Conservation (phyloP, 441 rosid genomes). For the Pelargonium australe region DNA sequence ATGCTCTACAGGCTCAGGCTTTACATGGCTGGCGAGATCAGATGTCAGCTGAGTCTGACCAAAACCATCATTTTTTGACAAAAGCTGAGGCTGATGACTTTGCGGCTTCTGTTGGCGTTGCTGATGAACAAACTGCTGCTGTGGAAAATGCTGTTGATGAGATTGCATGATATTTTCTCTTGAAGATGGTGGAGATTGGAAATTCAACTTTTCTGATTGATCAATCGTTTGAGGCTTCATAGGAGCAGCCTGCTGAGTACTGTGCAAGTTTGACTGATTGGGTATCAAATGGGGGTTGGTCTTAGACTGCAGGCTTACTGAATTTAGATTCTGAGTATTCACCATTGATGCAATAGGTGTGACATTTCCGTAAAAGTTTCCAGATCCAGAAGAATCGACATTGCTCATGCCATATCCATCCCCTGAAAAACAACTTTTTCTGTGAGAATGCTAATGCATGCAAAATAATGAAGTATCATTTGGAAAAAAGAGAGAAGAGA, state of each 20-base stretch:
- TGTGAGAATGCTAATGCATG: constrained; percentile 15
- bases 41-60: constrained; percentile 53
- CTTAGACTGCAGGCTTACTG: constrained; percentile 55
- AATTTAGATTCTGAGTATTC: constrained; percentile 53
- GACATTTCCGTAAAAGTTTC: constrained; percentile 56
- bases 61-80: constrained; percentile 45
- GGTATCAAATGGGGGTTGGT: constrained; percentile 45
- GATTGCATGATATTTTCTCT: constrained; percentile 48
- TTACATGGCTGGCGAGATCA: constrained; percentile 53
- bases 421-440: constrained; percentile 42
- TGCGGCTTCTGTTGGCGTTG: constrained; percentile 62
- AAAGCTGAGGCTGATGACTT: constrained; percentile 61
- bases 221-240: constrained; percentile 40
- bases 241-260: constrained; percentile 40
- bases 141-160: constrained; percentile 71
- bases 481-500: not conserved
- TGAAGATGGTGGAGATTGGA: constrained; percentile 39
- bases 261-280: constrained; percentile 46
- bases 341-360: constrained; percentile 57
- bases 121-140: constrained; percentile 65
- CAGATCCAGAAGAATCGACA: constrained; percentile 65
- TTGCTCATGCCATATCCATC: constrained; percentile 65
- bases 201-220: constrained; percentile 50
- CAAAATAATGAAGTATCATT: constrained; percentile 15
- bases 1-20: constrained; percentile 71